Base-by-base conservation (phyloP, 2,329 filamentous ascomycete species). In the Fusarium beomiforme region DNA sequence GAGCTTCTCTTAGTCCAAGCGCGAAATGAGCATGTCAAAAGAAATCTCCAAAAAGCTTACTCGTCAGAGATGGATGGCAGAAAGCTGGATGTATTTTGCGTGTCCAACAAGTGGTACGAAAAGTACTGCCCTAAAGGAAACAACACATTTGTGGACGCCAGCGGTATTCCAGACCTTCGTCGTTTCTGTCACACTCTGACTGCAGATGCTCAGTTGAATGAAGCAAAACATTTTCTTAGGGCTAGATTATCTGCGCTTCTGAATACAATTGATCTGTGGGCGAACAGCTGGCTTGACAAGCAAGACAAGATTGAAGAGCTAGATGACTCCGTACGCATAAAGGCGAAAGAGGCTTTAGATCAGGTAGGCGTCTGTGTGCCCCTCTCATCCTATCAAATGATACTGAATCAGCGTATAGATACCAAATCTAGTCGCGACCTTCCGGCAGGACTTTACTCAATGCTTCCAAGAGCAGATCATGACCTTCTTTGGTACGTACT, bases 21-120 rank as follows among this genome's bases (percentile, higher is more conserved):
- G 8, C 72, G 79, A 26, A 80, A 76, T 34, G 49, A 61, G 4
- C 74, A 80, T 55, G 77, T 81, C 44, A 76, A 69, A 33, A 55
- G 72, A 34, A 73, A 73, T 3, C 67, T 81, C 5, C 71, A 71
- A 47, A 65, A 19, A 12, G 71, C 67, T 17, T 81, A 81, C 59
- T 56, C 73, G 1, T 67, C 74, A 1, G 71, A 77, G 34, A 64
- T 72, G 49, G 26, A 74, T 3, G 67, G 71, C 9, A 64, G 67
- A 11, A 44, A 13, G 6, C 61, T 81, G 4, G 70, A 81, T 26
- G 78, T 81, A 3, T 82, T 82, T 50, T 82, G 79, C 43, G 76
- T 81, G 2, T 81, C 79, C 9, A 81, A 81, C 62, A 77, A 66
- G 16, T 71, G 71, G 46, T 82, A 81, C 61, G 74, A 80, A 42